Base-by-base conservation (phyloP, 1,284 basidiomycete genomes). In the Crucibulum parvulum region DNA sequence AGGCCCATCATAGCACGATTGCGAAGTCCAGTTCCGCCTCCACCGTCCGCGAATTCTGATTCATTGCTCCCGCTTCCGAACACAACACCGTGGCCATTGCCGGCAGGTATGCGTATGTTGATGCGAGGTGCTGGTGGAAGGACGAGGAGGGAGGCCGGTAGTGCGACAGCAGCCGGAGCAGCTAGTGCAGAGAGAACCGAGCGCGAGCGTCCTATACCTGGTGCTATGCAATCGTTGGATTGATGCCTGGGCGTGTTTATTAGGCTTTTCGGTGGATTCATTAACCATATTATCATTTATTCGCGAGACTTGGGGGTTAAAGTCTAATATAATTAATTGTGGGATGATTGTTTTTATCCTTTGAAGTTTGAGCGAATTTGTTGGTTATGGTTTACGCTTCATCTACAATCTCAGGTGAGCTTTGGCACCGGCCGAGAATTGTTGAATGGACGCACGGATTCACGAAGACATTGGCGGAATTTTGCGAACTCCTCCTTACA, bases 401-500 rank as follows among this genome's bases (percentile, higher is more conserved):
- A 92, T 87, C 91, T 92, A 60, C 16, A 53, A 43, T 24, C 24
- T 24, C 24, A 24, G 24, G 24, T 24, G 24, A 24, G 24, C 24
- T 24, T 24, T 24, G 24, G 24, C 24, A 24, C 24, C 24, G 24
- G 24, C 24, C 24, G 24, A 4, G 24, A 24, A 24, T 24, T 24
- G 24, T 24, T 24, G 48, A 45, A 58, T 58, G 53, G 38, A 77
- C 80, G 52, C 68, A 94, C 93, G 58, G 88, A 87, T 66, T 86
- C 81, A 51, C 87, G 86, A 48, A 95, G 72, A 72, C 93, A 95
- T 50, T 83, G 76, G 38, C 87, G 88, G 70, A 96, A 96, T 63
- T 84, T 84, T 6, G 81, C 81, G 64, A 95, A 96, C 73, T 95
- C 92, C 11, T 85, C 83, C 59, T 87, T 86, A 77, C 94, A 96